Conservation (phyloP, 2,329 filamentous ascomycete species). For the Nigrograna mackinnonii region DNA sequence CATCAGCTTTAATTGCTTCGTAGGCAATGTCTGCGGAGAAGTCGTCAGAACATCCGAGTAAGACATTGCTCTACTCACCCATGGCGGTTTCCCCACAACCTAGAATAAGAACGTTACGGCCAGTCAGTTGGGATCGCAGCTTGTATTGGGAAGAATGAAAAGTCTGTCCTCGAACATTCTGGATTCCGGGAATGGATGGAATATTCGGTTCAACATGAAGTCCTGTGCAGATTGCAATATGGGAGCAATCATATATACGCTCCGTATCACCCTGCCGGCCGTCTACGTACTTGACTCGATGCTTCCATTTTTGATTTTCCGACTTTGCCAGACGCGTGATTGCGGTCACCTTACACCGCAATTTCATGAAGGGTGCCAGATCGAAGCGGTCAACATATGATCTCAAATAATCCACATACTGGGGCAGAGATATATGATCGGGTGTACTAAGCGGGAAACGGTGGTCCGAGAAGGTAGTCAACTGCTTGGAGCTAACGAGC, state of each 20-base stretch:
- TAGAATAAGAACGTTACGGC: constrained; percentile 28
- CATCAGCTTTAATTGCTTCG: constrained; percentile 35
- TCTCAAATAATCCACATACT: constrained; percentile 34
- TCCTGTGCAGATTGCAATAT: constrained; percentile 33
- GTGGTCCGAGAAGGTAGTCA: constrained; percentile 57
- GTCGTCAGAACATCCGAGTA: constrained; percentile 5
- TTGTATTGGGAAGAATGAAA: constrained; percentile 36
- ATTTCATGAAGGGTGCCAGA: constrained; percentile 25
- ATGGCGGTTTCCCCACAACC: constrained; percentile 39
- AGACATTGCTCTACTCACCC: constrained; percentile 18
- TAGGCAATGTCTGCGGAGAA: constrained; percentile 29
- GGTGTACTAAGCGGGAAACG: constrained; percentile 46
- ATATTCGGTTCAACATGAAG: constrained; percentile 35
- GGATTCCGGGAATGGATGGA: constrained; percentile 29
- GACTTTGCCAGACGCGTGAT: constrained; percentile 24
- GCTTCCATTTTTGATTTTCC: constrained; percentile 23
- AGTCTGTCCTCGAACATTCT: constrained; percentile 26
- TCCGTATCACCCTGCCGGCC: constrained; percentile 14
- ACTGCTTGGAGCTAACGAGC: constrained; percentile 55
- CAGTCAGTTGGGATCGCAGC: constrained; percentile 25
- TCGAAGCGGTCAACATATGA: constrained; percentile 30
- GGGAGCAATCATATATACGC: constrained; percentile 27
- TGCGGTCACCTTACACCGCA: constrained; percentile 24
- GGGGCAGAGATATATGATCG: constrained; percentile 33
- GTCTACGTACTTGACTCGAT: constrained; percentile 29